Conservation (phyloP, 2,329 filamentous ascomycete species). For the Diaporthe caulivora region DNA sequence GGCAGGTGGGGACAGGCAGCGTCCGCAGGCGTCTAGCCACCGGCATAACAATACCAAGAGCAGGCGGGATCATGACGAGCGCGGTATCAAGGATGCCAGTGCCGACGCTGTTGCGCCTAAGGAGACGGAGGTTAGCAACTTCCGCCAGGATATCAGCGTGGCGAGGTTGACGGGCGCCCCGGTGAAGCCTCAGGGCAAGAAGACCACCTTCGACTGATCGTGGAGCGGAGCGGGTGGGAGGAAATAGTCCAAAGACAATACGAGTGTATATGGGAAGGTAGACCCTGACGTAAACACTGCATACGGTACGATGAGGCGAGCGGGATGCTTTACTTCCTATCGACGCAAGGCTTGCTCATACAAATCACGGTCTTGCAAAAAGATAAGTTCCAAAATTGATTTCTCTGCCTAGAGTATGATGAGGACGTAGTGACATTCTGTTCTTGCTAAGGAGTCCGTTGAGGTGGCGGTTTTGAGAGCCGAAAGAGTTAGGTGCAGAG, state of each 20-base stretch:
- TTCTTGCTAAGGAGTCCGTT: constrained; percentile 35
- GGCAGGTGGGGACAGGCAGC: constrained; percentile 43
- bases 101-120: constrained; percentile 42
- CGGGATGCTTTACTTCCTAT: too few species aligned
- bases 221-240: not conserved
- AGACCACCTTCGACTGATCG: constrained; percentile 80
- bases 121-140: constrained; percentile 50
- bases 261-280: not conserved
- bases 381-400: not conserved
- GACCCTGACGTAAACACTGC: not conserved
- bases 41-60: constrained; percentile 93
- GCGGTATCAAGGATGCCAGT: constrained; percentile 48
- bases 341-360: not conserved
- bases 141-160: constrained; percentile 60
- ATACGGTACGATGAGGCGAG: not conserved
- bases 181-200: constrained; percentile 82
- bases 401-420: not conserved
- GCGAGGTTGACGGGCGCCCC: constrained; percentile 83
- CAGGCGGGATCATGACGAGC: constrained; percentile 93
- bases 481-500: not conserved
- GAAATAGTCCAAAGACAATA: not conserved
- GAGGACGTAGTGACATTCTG: constrained; percentile 38
- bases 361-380: not conserved
- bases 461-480: constrained; percentile 23
- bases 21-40: constrained; percentile 34